Evolutionary conservation across 2,329 filamentous ascomycete genomes (phyloP), one percentile per base, ranked within the genome.

Genomic region (Exophiala sp.): DNA sequence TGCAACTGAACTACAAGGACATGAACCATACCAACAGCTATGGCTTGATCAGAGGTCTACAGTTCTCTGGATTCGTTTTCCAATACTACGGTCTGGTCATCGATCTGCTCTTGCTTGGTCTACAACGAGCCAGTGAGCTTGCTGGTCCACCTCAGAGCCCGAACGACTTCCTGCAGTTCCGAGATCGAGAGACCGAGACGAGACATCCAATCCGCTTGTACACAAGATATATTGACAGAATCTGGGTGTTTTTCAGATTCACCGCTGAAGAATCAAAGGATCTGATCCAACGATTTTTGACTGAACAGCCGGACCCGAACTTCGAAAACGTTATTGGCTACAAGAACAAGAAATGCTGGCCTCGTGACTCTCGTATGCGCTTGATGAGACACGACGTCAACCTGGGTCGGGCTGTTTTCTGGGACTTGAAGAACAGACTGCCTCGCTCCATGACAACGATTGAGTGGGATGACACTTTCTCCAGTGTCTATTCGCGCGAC

Each of bases 1-100:
- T 99, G 10, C 92, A 96, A 70, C 82, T 99, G 59, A 96, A 95
- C 59, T 99, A 99, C 79, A 99, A 99, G 77, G 94, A 99, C 65
- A 99, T 99, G 94, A 97, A 96, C 68, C 94, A 99, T 67, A 94
- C 95, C 68, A 99, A 99, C 74, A 95, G 90, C 68, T 99, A 97
- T 68, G 94, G 94, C 63, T 88, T 99, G 87, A 96, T 99, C 65
- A 90, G 94, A 66, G 94, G 95, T 63, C 80, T 99, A 12, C 95
- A 99, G 63, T 99, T 99, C 74, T 96, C 94, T 1, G 94, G 90
- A 0, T 99, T 99, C 60, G 94, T 99, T 18, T 99, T 99, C 81
- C 94, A 99, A 69, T 99, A 91, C 78, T 99, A 99, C 65, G 94
- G 95, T 43, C 78, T 99, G 57, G 92, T 99, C 55, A 85, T 99